These are phyloP conservation scores for Penicillium sp. DNA, from an alignment of 2,329 filamentous ascomycete species.

Conservation along the genomic window DNA sequence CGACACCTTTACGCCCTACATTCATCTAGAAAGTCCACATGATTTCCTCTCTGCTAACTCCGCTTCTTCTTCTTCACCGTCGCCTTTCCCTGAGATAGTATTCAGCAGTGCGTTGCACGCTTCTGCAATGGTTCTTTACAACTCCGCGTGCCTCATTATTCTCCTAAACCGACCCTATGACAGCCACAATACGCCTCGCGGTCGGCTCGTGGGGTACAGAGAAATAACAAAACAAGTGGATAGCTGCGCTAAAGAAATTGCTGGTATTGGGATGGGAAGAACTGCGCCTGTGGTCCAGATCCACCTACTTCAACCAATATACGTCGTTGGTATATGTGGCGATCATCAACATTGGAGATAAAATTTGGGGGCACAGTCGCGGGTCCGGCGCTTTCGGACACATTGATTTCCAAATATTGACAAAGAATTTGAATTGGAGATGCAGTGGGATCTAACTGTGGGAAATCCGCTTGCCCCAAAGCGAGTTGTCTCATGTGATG, in stretches of 20 bases:
- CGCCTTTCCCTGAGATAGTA: constrained; percentile 54
- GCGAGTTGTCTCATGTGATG: constrained; percentile 44
- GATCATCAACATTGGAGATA: constrained; percentile 51
- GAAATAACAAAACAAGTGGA: constrained; percentile 54
- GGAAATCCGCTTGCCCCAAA: constrained; percentile 26
- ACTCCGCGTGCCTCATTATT: constrained; percentile 61
- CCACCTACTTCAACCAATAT: constrained; percentile 60
- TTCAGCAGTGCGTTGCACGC: constrained; percentile 60
- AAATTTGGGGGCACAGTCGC: constrained; percentile 20
- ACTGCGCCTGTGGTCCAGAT: too few species aligned
- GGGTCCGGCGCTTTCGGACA: constrained; percentile 33
- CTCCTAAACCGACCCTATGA: constrained; percentile 59
- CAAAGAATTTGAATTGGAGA: constrained; percentile 27
- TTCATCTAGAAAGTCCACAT: constrained; percentile 41
- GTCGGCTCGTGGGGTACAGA: constrained; percentile 54
- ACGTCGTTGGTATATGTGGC: too few species aligned
- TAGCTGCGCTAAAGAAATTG: constrained; percentile 56
- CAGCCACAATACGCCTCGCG: constrained; percentile 51
- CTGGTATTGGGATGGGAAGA: too few species aligned
- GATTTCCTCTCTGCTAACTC: constrained; percentile 16
- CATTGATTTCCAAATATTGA: constrained; percentile 22
- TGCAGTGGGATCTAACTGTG: constrained; percentile 27
- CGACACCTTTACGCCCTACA: constrained; percentile 54
- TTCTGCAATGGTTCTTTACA: constrained; percentile 61
- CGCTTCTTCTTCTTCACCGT: constrained; percentile 26